Evolutionary conservation across 192 early-diverging fungal genomes (phyloP), one percentile per base, ranked within the genome.

Genomic region (Entomortierella lignicola): DNA sequence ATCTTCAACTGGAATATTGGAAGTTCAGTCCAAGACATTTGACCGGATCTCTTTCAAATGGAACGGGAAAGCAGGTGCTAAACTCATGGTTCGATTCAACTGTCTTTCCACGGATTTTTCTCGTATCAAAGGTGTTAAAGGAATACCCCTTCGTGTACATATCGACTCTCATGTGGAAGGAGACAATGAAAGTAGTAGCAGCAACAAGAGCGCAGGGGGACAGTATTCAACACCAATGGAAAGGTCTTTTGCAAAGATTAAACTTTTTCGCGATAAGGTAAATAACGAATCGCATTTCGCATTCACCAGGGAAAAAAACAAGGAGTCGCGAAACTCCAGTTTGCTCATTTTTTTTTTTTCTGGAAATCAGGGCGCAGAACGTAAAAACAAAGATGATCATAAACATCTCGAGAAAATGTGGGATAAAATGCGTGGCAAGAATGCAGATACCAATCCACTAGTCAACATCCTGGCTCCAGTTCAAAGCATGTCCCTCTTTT

Each of bases 91-190:
- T 30, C 86, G 87, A 55, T 94, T 94, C 73, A 91, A 92, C 69
- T 94, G 91, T 71, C 77, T 94, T 17, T 94, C 92, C 7, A 94
- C 92, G 0, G 92, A 94, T 62, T 94, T 94, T 82, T 92, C 90
- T 52, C 68, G 90, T 21, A 90, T 94, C 71, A 94, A 94, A 81
- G 92, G 92, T 26, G 91, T 94, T 55, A 94, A 94, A 73, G 92
- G 92, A 8, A 91, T 92, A 29, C 90, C 91, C 42, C 77, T 94
- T 21, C 85, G 92, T 13, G 77, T 88, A 18, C 82, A 88, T 48
- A 77, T 84, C 6, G 83, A 77, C 55, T 85, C 61, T 31, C 63
- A 68, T 17, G 20, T 69, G 39, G 69, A 73, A n/a, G 71, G 67
- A 47, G 26, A 8, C 1, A 54, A 54, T 21, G 57, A 25, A n/a